Evolutionary conservation across 805 yeast genomes (phyloP), one percentile per base, ranked within the genome.

Genomic region (Zygosaccharomyces kombuchaensis): DNA sequence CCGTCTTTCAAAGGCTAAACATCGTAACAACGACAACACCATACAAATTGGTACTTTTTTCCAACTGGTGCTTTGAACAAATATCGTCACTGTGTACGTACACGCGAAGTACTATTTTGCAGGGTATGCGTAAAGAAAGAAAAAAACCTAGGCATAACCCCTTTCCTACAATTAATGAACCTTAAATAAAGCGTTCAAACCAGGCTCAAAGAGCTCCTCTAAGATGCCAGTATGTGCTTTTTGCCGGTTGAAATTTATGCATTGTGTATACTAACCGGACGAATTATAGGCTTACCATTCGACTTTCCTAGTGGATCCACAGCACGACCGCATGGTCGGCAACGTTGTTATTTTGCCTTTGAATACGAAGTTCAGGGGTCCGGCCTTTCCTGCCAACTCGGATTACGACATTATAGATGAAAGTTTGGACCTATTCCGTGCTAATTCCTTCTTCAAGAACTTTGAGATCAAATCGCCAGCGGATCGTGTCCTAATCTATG

Each of bases 401-500:
- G 87, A 81, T 56, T 91, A 90, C 63, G 99, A 93, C 68, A 86
- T 93, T 46, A 77, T 87, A 46, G 99, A 93, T 65, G 99, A 93
- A 66, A 76, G 82, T 22, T 70, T 93, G 44, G 98, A 93, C 67
- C 74, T 93, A 45, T 93, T 93, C 69, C 76, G 99, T 55, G 96
- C 97, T 57, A 93, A 93, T 67, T 86, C 96, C 9, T 91, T 93
- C 69, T 93, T 93, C 78, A 85, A 87, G 65, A 93, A 93, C 73
- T 93, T 93, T 65, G 99, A 93, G 70, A 90, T 93, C 71, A 88
- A 88, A 66, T 96, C 96, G 9, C 86, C 95, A 17, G 84, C 96
- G 3, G 99, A 93, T 65, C 77, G 99, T 55, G 77, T 91, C 9
- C 73, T 93, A 48, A 90, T 95, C 57, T 93, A 93, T 65, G 99